These are phyloP conservation scores for Boletus vinaceobasis DNA, from an alignment of 768 basidiomycete genomes.

Conservation along the genomic window DNA sequence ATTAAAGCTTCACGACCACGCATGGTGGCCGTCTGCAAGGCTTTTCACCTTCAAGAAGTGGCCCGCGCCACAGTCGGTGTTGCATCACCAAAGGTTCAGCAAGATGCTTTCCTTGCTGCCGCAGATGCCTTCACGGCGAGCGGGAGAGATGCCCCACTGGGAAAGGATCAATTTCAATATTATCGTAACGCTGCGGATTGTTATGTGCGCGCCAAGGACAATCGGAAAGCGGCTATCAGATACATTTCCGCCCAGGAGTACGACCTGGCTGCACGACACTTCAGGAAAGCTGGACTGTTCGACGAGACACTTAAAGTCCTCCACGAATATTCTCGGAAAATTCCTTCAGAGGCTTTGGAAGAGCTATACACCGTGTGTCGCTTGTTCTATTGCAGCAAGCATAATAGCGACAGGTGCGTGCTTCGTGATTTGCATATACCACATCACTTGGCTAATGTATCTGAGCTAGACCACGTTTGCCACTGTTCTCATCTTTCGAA, in stretches of 20 bases:
- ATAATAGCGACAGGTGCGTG: slow-evolving; percentile 18
- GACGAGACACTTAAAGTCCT: slow-evolving; percentile 53
- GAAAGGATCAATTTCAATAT: slow-evolving; percentile 34
- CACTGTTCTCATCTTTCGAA: slow-evolving; percentile 48
- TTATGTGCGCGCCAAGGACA: slow-evolving; percentile 39
- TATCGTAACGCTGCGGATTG: slow-evolving; percentile 46
- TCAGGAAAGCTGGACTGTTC: slow-evolving; percentile 47
- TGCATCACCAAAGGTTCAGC: slow-evolving; percentile 19
- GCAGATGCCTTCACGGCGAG: slow-evolving; percentile 49
- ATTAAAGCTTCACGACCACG: slow-evolving; percentile 42
- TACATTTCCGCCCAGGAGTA: slow-evolving; percentile 44
- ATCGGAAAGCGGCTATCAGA: slow-evolving; percentile 41
- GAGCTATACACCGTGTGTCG: slow-evolving; percentile 45
- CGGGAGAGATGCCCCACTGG: slow-evolving; percentile 28
- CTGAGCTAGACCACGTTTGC: slow-evolving; percentile 41
- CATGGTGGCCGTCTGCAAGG: slow-evolving; percentile 46
- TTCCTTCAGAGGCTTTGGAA: slow-evolving; percentile 30
- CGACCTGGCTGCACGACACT: slow-evolving; percentile 43
- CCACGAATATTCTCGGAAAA: slow-evolving; percentile 27
- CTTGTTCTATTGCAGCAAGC: slow-evolving; percentile 41
- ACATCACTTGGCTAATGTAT: background rate
- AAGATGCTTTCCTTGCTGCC: slow-evolving; percentile 42
- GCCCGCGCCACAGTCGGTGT: slow-evolving; percentile 38
- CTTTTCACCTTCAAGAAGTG: slow-evolving; percentile 52
- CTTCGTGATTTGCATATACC: background rate